Base-by-base conservation (phyloP, 176 grass and related monocot genomes). In the Avena eriantha region DNA sequence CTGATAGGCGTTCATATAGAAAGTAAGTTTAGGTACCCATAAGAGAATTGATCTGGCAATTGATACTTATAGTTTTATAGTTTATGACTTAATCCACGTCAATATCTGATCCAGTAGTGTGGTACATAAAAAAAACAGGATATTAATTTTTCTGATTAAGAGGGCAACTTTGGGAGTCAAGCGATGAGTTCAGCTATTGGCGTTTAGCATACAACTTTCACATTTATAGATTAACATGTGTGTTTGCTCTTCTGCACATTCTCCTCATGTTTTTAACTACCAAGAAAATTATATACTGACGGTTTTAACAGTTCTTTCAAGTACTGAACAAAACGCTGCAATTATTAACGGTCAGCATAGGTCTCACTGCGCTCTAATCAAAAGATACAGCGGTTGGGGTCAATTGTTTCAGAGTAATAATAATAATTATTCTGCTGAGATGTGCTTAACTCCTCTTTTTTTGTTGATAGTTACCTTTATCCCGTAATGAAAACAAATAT, bases 151-250 rank as follows among this genome's bases (percentile, higher is more conserved):
- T 58, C 19, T 58, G 35, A 57, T 58, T 3, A 15, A 49, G 57
- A 65, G 34, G 56, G 35, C 9, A 80, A n/a, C 73, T 67, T 87
- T 67, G 24, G 17, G 23, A 87, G 35, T 90, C 65, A 76, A 80
- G 16, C 39, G 60, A 3, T 22, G 35, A 51, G 71, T 80, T 91
- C 49, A 43, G 17, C 69, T 79, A 5, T 48, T 7, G 21, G 75
- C 67, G 22, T 57, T 75, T 10, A 47, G 1, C 58, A 84, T 69
- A 23, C 14, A 84, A 50, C 13, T 73, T 29, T 76, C 14, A 3
- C 22, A 80, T 22, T 45, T 75, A 17, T 17, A 16, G 66, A 59
- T 85, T 34, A 19, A 55, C 46, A 63, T 13, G 10, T 69, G 45
- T 45, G 51, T 72, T 73, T 83, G 8, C 19, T 45, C 18, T 63